Percentiles rank a stretch among this genome's conserved stretches.
These are phyloP conservation scores for Bertia moriformis DNA, from an alignment of 2,329 filamentous ascomycete species.

Conservation along the genomic window DNA sequence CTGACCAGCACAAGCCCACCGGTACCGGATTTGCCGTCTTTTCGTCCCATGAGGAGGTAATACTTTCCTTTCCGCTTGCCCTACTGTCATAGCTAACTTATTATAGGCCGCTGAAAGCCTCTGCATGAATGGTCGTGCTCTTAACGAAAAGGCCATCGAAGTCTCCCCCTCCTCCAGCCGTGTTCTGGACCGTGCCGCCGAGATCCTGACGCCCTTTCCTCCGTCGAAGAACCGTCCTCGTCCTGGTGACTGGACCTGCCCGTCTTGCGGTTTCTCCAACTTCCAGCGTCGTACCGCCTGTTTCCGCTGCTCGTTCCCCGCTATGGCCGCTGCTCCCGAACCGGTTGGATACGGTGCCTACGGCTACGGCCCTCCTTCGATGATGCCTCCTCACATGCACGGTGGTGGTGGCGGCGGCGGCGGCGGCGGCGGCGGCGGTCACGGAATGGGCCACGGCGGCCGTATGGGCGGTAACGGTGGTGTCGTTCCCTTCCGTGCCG, in stretches of 20 bases:
- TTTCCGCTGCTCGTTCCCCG: conserved; percentile 98
- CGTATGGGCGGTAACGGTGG: conserved; percentile 65
- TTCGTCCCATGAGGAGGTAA: conserved; percentile 96
- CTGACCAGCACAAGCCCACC: conserved; percentile 98
- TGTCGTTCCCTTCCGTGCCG: conserved; percentile 90
- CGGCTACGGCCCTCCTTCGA: conserved; percentile 20
- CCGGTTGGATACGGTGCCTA: conserved; percentile 27
- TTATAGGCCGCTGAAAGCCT: conserved; percentile 82
- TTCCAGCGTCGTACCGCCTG: conserved; percentile 97
- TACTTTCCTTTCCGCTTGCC: conserved; percentile 7
- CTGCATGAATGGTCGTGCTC: conserved; percentile 95
- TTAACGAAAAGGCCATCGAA: conserved; percentile 98
- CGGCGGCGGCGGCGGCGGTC: conserved; percentile 30
- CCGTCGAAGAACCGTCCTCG: conserved; percentile 96
- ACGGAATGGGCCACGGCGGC: conserved; percentile 39
- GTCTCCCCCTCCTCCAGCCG: conserved; percentile 95
- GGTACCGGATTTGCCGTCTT: conserved; percentile 97
- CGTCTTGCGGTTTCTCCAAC: conserved; percentile 96
- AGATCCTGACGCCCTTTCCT: conserved; percentile 92
- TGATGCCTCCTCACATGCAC: conserved; percentile 40
- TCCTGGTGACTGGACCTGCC: conserved; percentile 97
- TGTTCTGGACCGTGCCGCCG: conserved; percentile 85
- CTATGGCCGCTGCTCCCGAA: conserved; percentile 58
- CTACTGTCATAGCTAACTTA: conserved; percentile 3
- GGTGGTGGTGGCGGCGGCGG: conserved; percentile 31